Evolutionary conservation across 805 yeast species (phyloP), one percentile per base, ranked within the genome.

Genomic region (Candida vartiovaarae): DNA sequence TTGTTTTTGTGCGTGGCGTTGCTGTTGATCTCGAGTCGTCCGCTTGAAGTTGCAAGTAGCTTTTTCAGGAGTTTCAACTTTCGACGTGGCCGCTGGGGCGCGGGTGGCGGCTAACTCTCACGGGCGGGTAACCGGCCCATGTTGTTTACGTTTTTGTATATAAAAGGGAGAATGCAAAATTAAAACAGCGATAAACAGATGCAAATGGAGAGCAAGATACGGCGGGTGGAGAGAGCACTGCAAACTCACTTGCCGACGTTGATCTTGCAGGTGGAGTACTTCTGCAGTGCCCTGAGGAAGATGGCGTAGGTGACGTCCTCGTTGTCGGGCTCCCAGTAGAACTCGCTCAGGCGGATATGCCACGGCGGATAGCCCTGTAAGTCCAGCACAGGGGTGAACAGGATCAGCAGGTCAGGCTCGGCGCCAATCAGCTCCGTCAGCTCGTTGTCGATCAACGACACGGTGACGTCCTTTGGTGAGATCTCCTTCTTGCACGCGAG

Each of bases 331-430:
- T 88, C 91, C 86, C 95, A 85, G 65, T 82, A 90, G 57, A 93
- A 78, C 60, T 93, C 99, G 6, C 89, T 77, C 42, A 95, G 74
- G 49, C 99, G 76, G 32, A 88, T 78, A 59, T 91, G 98, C 99
- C 99, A 93, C 28, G 99, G 99, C 23, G 98, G 98, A 62, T 82
- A 93, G 15, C 95, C 97, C 63, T 89, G 95, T 40, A 93, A 72
- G 60, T 89, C 95, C 50, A 93, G 70, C 9, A 73, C 71, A n/a
- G 97, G 95, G 23, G 88, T 88, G 61, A 91, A 93, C 42, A 85
- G 66, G 29, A 93, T 70, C 39, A 93, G 68, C 50, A 93, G 72
- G 60, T 93, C 99, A 0, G 99, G 98, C 61, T 93, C 99, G n/a
- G 72, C 73, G 1, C 96, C 93, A 11, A 89, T 93, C 42, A 88